Evolutionary conservation across 495 filamentous ascomycete genomes (phyloP).

Genomic region (Podospora anserina): DNA sequence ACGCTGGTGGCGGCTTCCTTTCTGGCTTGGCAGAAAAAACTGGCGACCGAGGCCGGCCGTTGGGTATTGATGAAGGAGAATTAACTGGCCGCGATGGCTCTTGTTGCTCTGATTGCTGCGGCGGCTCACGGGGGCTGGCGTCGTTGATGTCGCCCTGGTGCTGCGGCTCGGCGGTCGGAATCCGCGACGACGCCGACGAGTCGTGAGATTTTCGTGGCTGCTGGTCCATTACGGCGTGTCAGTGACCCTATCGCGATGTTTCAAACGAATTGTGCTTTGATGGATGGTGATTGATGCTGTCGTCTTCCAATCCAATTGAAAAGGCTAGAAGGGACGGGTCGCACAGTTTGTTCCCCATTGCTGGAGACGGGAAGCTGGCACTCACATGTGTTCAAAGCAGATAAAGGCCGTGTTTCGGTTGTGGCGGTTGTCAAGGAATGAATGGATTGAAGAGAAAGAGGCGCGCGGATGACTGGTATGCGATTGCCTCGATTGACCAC

Average conservation of each 20-base stretch:
- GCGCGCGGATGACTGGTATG: constrained; percentile 28
- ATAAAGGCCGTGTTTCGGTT: not conserved
- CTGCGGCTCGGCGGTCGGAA: constrained; percentile 18
- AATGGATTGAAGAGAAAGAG: constrained; percentile 8
- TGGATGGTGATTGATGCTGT: not conserved
- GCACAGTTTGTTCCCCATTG: constrained; percentile 17
- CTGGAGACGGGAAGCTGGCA: constrained; percentile 7
- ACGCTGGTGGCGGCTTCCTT: not conserved
- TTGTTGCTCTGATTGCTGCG: constrained; percentile 11
- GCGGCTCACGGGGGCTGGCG: constrained; percentile 19
- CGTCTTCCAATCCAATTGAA: not conserved
- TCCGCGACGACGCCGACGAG: constrained; percentile 20
- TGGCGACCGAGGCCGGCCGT: not conserved
- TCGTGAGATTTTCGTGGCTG: constrained; percentile 20
- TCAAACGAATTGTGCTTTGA: too few relatives aligned
- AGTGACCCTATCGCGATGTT: constrained; percentile 21
- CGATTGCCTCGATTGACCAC: constrained; percentile 16
- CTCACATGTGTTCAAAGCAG: constrained; percentile 15
- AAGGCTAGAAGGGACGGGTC: constrained; percentile 5
- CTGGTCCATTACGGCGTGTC: constrained; percentile 25
- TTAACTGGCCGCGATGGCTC: not conserved
- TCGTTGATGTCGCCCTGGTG: constrained; percentile 15
- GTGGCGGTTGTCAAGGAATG: not conserved
- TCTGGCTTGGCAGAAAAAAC: not conserved
- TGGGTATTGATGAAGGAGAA: not conserved